Percentiles rank a stretch among this genome's conserved stretches.
Evolutionary conservation across 208 protist species (phyloP).

Genomic region (Leishmania mexicana): DNA sequence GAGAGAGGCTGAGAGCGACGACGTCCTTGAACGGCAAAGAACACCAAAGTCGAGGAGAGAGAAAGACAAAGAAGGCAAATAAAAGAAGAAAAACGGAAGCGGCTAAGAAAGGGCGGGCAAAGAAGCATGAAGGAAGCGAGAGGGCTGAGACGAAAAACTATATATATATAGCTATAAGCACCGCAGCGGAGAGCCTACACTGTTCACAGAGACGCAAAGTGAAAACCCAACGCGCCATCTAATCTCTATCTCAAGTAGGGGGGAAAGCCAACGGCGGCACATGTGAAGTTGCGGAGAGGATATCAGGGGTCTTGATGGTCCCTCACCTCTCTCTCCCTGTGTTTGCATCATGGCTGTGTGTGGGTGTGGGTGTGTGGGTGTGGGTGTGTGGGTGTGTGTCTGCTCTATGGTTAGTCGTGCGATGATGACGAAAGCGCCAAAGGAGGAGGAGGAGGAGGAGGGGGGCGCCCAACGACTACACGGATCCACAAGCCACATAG

Average conservation of each 20-base stretch:
- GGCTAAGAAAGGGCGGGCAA: background rate
- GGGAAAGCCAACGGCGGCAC: background rate
- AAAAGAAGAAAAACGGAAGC: background rate
- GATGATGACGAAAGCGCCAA: background rate
- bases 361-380: background rate
- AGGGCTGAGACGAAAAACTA: background rate
- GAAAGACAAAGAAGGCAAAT: background rate
- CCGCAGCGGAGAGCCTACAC: background rate
- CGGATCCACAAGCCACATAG: background rate
- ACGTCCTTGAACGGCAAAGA: background rate
- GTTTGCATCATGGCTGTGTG: background rate
- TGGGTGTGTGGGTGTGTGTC: too few relatives aligned
- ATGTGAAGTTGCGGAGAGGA: background rate
- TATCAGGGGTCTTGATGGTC: background rate
- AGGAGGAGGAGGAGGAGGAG: background rate
- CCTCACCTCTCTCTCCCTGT: background rate
- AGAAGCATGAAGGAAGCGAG: conserved; percentile 4
- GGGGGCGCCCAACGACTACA: background rate
- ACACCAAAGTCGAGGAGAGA: background rate
- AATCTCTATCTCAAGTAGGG: background rate
- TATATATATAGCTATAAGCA: background rate
- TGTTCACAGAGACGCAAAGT: background rate
- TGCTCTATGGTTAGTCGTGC: background rate
- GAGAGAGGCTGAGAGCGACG: background rate
- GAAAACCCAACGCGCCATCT: background rate